These are phyloP conservation scores for Amphirosellinia nigrospora DNA, from an alignment of 495 filamentous ascomycete species.

Conservation along the genomic window DNA sequence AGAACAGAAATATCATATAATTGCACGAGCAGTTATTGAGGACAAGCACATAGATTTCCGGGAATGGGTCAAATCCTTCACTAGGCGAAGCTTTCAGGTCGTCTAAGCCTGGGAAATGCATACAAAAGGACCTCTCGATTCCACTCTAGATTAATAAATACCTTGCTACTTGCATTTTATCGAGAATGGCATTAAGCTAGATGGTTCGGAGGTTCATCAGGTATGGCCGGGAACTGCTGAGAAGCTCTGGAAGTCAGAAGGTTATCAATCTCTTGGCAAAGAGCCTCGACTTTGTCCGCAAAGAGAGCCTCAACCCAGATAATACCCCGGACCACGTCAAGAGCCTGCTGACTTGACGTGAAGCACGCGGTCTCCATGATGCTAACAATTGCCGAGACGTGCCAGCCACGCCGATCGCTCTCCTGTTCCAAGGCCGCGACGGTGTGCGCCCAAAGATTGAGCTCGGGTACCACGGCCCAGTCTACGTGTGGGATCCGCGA, in stretches of 20 bases:
- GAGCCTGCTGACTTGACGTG: conserved; percentile 27
- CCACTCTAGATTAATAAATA: too few relatives aligned
- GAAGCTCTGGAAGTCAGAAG: conserved; percentile 9
- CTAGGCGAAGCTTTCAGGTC: too few relatives aligned
- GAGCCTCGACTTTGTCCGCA: conserved; percentile 26
- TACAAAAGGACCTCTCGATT: too few relatives aligned
- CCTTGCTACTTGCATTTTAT: background rate
- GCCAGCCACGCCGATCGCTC: conserved; percentile 33
- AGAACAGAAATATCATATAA: too few relatives aligned
- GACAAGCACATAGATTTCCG: too few relatives aligned
- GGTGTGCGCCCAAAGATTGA: conserved; percentile 39
- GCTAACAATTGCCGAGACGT: conserved; percentile 34
- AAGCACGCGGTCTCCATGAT: conserved; percentile 35
- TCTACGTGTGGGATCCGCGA: conserved; percentile 33
- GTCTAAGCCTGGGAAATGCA: too few relatives aligned
- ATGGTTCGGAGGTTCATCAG: background rate
- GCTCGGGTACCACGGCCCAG: conserved; percentile 34
- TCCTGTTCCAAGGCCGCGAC: conserved; percentile 33
- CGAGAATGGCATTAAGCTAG: background rate
- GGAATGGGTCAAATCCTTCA: too few relatives aligned
- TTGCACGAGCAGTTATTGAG: too few relatives aligned
- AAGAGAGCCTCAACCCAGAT: conserved; percentile 38
- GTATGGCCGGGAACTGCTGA: background rate
- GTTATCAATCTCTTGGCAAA: conserved; percentile 33
- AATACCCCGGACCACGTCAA: conserved; percentile 33